phyloP scores from a whole-genome alignment of 352 stramenopile genomes.

The Phytopythium aichiense region DNA sequence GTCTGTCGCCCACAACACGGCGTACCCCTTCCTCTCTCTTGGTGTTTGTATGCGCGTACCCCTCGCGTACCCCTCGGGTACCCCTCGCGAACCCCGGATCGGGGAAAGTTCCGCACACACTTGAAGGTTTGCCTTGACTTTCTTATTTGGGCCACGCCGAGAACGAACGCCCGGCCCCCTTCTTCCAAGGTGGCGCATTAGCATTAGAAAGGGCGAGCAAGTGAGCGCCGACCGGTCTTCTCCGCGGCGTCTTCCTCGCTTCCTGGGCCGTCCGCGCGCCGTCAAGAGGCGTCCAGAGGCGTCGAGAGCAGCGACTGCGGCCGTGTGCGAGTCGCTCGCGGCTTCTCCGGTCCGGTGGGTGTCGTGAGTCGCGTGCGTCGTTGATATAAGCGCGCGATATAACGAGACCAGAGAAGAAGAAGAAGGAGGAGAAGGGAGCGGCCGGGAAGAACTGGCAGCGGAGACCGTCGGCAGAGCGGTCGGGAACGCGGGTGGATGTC shows the following conservation, averaged over 20 bases:
- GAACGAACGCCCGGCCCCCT: not conserved
- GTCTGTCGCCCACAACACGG: not conserved
- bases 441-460: too few relatives aligned
- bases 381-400: not conserved
- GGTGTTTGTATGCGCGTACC: not conserved
- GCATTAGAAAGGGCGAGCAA: not conserved
- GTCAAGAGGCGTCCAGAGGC: not conserved
- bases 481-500: not conserved
- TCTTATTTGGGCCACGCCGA: not conserved
- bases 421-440: not conserved
- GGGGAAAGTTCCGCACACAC: slow-evolving; percentile 1
- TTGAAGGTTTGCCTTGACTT: slow-evolving; percentile 2
- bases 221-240: not conserved
- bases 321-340: not conserved
- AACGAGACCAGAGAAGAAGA: not conserved
- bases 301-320: not conserved
- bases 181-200: not conserved
- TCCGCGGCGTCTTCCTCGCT: not conserved
- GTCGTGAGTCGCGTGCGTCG: not conserved
- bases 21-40: not conserved
- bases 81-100: not conserved
- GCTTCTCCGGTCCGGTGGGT: not conserved
- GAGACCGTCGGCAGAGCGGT: not conserved
- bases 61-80: too few relatives aligned
- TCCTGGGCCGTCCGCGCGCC: not conserved